Percentiles rank a stretch among this genome's conserved stretches.
Conservation (phyloP, 148 eudicot species). For the Gaultheria prostrata region DNA sequence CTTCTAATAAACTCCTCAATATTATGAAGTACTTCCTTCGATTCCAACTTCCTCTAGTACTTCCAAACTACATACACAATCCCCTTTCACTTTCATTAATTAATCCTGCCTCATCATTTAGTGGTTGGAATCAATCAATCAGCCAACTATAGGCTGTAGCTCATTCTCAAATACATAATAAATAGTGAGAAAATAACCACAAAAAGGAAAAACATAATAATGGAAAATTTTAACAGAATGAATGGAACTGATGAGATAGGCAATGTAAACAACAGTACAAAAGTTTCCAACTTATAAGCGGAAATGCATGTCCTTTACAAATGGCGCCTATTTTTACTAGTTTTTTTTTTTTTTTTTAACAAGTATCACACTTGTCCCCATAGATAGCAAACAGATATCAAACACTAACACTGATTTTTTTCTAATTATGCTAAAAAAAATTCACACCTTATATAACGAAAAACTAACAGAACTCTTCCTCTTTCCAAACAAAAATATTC, state of each 20-base stretch:
- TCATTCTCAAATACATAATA: no score
- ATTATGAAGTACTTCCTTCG: background rate
- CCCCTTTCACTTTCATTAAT: background rate
- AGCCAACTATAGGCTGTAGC: background rate
- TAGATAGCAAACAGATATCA: background rate
- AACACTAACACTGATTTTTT: background rate
- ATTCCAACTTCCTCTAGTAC: background rate
- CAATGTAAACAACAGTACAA: no score
- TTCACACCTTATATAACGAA: background rate
- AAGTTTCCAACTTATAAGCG: background rate
- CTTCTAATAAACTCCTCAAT: background rate
- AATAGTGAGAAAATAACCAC: no score
- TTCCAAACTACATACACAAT: background rate
- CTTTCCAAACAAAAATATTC: background rate
- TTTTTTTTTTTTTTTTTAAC: background rate
- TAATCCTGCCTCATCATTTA: background rate
- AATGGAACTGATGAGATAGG: no score
- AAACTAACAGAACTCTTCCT: background rate
- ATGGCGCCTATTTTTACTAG: background rate
- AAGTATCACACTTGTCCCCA: background rate
- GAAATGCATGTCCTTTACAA: background rate
- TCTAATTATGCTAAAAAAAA: background rate
- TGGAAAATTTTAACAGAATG: no score
- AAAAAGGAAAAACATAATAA: background rate
- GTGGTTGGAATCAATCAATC: background rate